phyloP scores from a whole-genome alignment of 1,284 basidiomycete genomes.

The Heterobasidion occidentale region DNA sequence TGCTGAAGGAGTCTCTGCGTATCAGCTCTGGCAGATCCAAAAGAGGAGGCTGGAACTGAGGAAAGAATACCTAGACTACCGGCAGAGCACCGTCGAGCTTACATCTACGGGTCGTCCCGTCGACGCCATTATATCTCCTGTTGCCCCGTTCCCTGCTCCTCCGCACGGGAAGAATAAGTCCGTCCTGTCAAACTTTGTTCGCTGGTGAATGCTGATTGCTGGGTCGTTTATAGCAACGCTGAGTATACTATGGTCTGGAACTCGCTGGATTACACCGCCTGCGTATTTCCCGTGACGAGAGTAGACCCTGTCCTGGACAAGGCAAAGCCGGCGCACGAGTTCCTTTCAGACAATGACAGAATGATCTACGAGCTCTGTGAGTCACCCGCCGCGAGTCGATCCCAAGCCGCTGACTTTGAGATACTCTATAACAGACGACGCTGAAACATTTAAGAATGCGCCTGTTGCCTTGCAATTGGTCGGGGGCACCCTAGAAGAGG shows the following conservation, averaged over 20 bases:
- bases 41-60: conserved; percentile 27
- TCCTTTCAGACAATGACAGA: conserved; percentile 40
- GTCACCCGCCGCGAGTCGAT: conserved; percentile 14
- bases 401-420: background rate
- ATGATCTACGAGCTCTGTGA: conserved; percentile 47
- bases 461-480: conserved; percentile 69
- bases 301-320: conserved; percentile 44
- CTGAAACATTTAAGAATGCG: conserved; percentile 45
- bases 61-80: conserved; percentile 37
- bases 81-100: conserved; percentile 29
- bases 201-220: background rate
- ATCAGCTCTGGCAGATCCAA: conserved; percentile 37
- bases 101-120: conserved; percentile 42
- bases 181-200: conserved; percentile 10
- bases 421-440: conserved; percentile 33
- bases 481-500: conserved; percentile 66
- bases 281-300: conserved; percentile 60
- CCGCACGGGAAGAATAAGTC: conserved; percentile 34
- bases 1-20: conserved; percentile 17
- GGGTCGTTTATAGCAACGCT: conserved; percentile 7
- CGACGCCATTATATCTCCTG: conserved; percentile 28
- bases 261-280: conserved; percentile 56
- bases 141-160: conserved; percentile 20
- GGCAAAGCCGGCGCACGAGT: conserved; percentile 31
- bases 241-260: conserved; percentile 64